Base-by-base conservation (phyloP, 257 asterid genomes). In the Dorcoceras hygrometricum region DNA sequence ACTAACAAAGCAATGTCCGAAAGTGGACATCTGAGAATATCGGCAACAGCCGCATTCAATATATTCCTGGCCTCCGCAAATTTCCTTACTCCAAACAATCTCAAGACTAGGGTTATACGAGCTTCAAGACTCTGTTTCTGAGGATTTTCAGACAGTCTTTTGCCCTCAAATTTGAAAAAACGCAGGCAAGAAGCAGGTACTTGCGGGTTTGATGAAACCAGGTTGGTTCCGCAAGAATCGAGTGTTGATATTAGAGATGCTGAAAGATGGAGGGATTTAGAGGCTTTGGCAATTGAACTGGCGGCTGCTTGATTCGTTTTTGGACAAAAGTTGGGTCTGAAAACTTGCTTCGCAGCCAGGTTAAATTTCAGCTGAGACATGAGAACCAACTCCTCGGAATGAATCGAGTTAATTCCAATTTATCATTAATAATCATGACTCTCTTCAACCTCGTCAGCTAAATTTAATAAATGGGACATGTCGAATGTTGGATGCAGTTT, bases 21-120 rank as follows among this genome's bases (percentile, higher is more conserved):
- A 67, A 86, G 2, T 22, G 94, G 77, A 74, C 78, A 28, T 46
- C 63, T 74, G 54, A 77, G 67, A 57, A 73, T 29, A 57, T 81
- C 92, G 57, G 78, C 83, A 1, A 84, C 95, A 20, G 86, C 85
- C 51, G 66, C 72, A 67, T 65, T 34, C 80, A 94, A 31, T 46
- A 90, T 34, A 66, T 53, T 75, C 84, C 76, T 86, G 62, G 91
- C 95, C 80, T 85, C 88, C 6, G 78, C 78, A 57, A 86, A 94
- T 46, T 75, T 85, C 62, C 76, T 75, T 61, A 68, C 76, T 50
- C 66, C 79, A 36, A 88, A 87, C 28, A 94, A 79, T n/a, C 99
- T 89, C 48, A 80, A 73, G 65, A 74, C 66, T 22, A 90, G 59
- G 3, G 78, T 75, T 5, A 87, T 5, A 59, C 82, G 92, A 51